phyloP scores from a whole-genome alignment of 768 basidiomycete species.

The Tricholoma terreum region DNA sequence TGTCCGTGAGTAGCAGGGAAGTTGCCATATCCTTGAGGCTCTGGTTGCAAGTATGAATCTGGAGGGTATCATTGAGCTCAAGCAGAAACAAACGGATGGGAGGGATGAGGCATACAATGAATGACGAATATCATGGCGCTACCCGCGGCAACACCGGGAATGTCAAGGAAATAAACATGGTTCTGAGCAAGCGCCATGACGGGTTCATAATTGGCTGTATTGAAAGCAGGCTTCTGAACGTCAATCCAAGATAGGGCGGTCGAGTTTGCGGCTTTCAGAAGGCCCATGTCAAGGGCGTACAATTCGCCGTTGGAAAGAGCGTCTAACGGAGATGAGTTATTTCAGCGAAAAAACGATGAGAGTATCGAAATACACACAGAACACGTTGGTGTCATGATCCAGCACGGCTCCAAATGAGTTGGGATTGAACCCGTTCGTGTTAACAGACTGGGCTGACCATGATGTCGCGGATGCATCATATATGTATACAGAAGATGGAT shows the following conservation, averaged over 20 bases:
- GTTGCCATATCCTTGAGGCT: conserved; percentile 57
- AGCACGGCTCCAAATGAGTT: conserved; percentile 68
- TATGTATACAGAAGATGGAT: conserved; percentile 71
- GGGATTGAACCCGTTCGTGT: conserved; percentile 55
- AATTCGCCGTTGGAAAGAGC: conserved; percentile 64
- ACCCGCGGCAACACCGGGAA: conserved; percentile 65
- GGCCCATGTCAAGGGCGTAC: conserved; percentile 67
- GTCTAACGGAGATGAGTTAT: conserved; percentile 45
- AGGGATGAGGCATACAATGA: conserved; percentile 57
- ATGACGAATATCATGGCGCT: conserved; percentile 80
- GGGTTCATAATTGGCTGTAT: conserved; percentile 55
- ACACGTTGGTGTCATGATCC: conserved; percentile 92
- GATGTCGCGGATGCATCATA: conserved; percentile 69
- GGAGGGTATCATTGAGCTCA: neutral
- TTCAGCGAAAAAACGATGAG: conserved; percentile 1
- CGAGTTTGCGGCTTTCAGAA: conserved; percentile 57
- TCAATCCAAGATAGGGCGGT: conserved; percentile 62
- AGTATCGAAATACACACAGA: conserved; percentile 50
- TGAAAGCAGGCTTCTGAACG: conserved; percentile 55
- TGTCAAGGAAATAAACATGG: conserved; percentile 80
- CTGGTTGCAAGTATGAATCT: conserved; percentile 82
- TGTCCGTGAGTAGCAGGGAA: conserved; percentile 72
- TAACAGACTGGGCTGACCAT: conserved; percentile 75
- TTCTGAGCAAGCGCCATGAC: conserved; percentile 84
- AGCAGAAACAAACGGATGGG: neutral